Evolutionary conservation across 2,329 filamentous ascomycete species (phyloP), one percentile per base, ranked within the genome.

Genomic region (Colletotrichum sp.): DNA sequence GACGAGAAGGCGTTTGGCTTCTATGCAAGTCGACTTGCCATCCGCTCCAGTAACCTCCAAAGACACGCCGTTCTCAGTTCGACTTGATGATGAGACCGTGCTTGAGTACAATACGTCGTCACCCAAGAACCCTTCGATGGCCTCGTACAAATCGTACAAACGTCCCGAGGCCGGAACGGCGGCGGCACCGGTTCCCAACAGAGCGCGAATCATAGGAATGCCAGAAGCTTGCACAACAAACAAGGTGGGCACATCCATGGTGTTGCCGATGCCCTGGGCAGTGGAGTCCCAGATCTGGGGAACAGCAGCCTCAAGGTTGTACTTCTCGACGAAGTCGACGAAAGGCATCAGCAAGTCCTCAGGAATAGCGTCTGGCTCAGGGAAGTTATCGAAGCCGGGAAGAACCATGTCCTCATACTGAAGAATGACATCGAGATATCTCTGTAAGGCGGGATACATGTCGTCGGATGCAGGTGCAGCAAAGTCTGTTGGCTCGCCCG

Each of bases 341-440:
- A 88, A 90, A 3, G 88, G 84, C 6, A 89, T 79, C 25, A 87
- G 79, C 3, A 91, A 81, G 19, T 89, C 89, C 15, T 84, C 82
- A 0, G 88, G 88, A 4, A 90, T 85, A 34, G 82, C 80, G 16
- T 82, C 78, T 0, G 88, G 85, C n/a, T 57, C 49, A 25, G 88
- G 86, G 27, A 88, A 89, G 75, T 85, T 79, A 78, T 77, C 82
- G 78, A 83, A 85, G 9, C 82, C 83, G 0, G 85, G 85, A 5
- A 84, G 72, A 19, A 84, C 64, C 61, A 84, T 81, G 30, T 82
- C 69, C 72, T 84, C 81, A 74, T 83, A 86, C 68, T 81, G 71
- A 25, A 78, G 78, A 30, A 79, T 80, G 9, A 82, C 78, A 13
- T 81, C 79, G 30, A 82, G 80, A 69, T 82, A 85, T 29, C 77